Evolutionary conservation across 2,329 filamentous ascomycete genomes (phyloP).

Genomic region (Penicillium palitans): DNA sequence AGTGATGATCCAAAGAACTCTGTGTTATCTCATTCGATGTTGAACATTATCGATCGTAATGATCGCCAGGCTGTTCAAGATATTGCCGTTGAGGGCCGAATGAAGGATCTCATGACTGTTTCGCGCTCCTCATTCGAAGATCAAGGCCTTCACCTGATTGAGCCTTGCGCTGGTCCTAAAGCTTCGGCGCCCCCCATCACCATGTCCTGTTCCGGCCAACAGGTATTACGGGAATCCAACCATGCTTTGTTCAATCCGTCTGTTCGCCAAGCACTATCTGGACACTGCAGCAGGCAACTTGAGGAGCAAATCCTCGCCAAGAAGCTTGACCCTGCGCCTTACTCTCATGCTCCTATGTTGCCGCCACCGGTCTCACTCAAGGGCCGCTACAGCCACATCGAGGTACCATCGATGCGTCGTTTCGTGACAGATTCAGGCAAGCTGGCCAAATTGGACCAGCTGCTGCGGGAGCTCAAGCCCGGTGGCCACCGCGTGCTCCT

Average conservation of each 20-base stretch:
- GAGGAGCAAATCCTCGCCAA: slow-evolving; percentile 74
- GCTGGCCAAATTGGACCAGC: slow-evolving; percentile 82
- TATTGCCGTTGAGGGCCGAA: slow-evolving; percentile 68
- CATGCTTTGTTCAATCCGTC: slow-evolving; percentile 74
- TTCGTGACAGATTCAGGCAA: slow-evolving; percentile 99
- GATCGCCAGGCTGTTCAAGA: slow-evolving; percentile 67
- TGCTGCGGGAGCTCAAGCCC: slow-evolving; percentile 87
- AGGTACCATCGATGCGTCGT: slow-evolving; percentile 91
- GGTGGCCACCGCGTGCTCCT: slow-evolving; percentile 89
- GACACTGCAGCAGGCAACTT: slow-evolving; percentile 57
- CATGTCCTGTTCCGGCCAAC: slow-evolving; percentile 70
- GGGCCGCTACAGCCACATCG: slow-evolving; percentile 83
- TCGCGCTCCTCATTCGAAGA: slow-evolving; percentile 64
- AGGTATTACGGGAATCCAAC: slow-evolving; percentile 62
- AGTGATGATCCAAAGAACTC: slow-evolving; percentile 58
- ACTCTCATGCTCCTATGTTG: slow-evolving; percentile 67
- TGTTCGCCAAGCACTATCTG: slow-evolving; percentile 74
- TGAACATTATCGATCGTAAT: slow-evolving; percentile 74
- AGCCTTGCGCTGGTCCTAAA: slow-evolving; percentile 75
- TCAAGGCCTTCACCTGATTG: slow-evolving; percentile 73
- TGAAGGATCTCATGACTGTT: slow-evolving; percentile 77
- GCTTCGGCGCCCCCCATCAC: slow-evolving; percentile 85
- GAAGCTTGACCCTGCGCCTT: slow-evolving; percentile 61
- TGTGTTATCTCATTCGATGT: slow-evolving; percentile 72
- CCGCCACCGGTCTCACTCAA: slow-evolving; percentile 79